Percentiles rank a stretch among this genome's conserved stretches.
Evolutionary conservation across 305 asterid species (phyloP).

Genomic region (Euphrasia arctica): DNA sequence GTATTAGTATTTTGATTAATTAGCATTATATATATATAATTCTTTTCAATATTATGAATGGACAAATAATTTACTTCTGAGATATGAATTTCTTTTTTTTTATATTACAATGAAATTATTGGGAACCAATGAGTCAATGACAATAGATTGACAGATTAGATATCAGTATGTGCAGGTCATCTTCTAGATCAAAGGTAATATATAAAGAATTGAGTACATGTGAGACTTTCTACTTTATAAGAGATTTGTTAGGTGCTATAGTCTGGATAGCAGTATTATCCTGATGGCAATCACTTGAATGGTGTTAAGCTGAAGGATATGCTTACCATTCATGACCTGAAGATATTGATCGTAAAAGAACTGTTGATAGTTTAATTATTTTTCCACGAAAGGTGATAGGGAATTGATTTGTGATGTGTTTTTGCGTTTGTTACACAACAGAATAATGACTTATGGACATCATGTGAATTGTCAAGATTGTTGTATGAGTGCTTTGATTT

Average conservation of each 20-base stretch:
- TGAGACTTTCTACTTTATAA: not conserved
- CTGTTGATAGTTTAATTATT: not conserved
- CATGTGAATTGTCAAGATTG: not conserved
- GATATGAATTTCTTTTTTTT: not conserved
- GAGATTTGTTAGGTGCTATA: not conserved
- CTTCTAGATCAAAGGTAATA: not conserved
- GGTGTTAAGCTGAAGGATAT: not conserved
- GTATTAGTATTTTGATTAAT: not conserved
- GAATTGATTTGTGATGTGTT: not conserved
- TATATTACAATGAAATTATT: not conserved
- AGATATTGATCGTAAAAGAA: not conserved
- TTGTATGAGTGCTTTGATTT: slow-evolving; percentile 3
- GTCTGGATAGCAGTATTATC: not conserved
- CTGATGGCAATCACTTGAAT: slow-evolving; percentile 14
- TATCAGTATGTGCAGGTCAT: not conserved
- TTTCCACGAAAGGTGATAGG: not conserved
- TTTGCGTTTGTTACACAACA: slow-evolving; percentile 2
- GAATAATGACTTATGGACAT: not conserved
- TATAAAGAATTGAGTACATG: not conserved
- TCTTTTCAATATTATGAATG: no score
- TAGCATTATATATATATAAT: not conserved
- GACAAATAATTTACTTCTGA: no score
- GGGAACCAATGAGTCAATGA: not conserved
- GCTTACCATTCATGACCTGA: not conserved
- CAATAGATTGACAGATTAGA: not conserved